Evolutionary conservation across 805 yeast genomes (phyloP).

Genomic region (Cyberlindnera maritima): DNA sequence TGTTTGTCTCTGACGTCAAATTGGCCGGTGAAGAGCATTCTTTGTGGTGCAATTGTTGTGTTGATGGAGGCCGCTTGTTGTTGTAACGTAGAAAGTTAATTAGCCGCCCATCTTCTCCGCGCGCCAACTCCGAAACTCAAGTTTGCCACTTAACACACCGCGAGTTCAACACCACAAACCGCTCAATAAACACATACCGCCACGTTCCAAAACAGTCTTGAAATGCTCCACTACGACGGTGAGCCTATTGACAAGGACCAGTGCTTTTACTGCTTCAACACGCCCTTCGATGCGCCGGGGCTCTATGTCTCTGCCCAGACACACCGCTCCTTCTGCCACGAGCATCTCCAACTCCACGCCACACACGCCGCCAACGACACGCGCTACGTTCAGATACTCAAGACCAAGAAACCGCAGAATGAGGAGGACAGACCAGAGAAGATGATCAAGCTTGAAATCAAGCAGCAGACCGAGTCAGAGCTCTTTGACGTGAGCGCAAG

Average conservation of each 20-base stretch:
- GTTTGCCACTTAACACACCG: not conserved
- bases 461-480: slow-evolving; percentile 60
- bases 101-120: not conserved
- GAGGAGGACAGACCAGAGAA: slow-evolving; percentile 34
- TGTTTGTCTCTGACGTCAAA: slow-evolving; percentile 35
- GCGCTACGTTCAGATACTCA: slow-evolving; percentile 56
- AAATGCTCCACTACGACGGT: slow-evolving; percentile 16
- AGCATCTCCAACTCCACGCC: slow-evolving; percentile 59
- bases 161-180: not conserved
- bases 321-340: slow-evolving; percentile 65
- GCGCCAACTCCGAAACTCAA: not conserved
- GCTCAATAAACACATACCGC: not conserved
- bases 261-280: slow-evolving; percentile 82
- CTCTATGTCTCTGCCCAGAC: slow-evolving; percentile 75
- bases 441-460: slow-evolving; percentile 64
- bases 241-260: slow-evolving; percentile 76
- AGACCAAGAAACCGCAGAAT: slow-evolving; percentile 41
- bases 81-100: too few species aligned
- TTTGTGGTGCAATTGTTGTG: not conserved
- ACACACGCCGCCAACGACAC: slow-evolving; percentile 48
- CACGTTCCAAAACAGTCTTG: not conserved
- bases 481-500: slow-evolving; percentile 45
- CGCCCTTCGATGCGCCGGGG: slow-evolving; percentile 53
- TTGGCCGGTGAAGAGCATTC: slow-evolving; percentile 15
- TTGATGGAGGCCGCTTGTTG: too few species aligned